These are phyloP conservation scores for Nadsonia starkeyi-henricii DNA, from an alignment of 1,139 yeast genomes.

Conservation along the genomic window DNA sequence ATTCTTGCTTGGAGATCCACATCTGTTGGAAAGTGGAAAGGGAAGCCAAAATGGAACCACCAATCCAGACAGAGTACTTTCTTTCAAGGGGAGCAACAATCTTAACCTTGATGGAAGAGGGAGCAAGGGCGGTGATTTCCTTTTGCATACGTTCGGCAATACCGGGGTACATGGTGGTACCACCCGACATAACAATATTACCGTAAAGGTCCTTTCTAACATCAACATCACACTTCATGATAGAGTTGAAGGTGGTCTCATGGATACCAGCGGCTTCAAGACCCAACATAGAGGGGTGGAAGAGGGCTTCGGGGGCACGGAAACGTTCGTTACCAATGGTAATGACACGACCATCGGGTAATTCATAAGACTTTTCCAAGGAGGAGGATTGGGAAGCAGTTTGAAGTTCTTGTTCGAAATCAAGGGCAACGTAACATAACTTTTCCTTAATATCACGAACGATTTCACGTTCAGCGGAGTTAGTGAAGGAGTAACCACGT, in stretches of 20 bases:
- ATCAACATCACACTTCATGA: slow-evolving; percentile 98
- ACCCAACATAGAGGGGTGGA: slow-evolving; percentile 97
- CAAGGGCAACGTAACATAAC: slow-evolving; percentile 94
- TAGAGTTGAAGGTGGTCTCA: slow-evolving; percentile 98
- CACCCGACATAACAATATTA: slow-evolving; percentile 99
- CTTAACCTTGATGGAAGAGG: slow-evolving; percentile 99
- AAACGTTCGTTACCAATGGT: slow-evolving; percentile 99
- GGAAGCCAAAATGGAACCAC: slow-evolving; percentile 98
- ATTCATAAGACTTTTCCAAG: slow-evolving; percentile 96
- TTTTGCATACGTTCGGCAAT: slow-evolving; percentile 99
- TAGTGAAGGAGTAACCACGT: slow-evolving; percentile 98
- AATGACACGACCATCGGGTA: slow-evolving; percentile 99
- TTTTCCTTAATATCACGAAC: slow-evolving; percentile 99
- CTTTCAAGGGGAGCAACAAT: slow-evolving; percentile 99
- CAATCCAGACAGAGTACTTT: slow-evolving; percentile 99
- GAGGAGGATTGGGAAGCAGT: slow-evolving; percentile 97
- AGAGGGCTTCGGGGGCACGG: slow-evolving; percentile 99
- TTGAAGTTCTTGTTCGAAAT: slow-evolving; percentile 96
- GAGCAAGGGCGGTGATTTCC: slow-evolving; percentile 98
- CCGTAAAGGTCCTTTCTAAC: slow-evolving; percentile 98
- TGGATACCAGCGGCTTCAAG: slow-evolving; percentile 99
- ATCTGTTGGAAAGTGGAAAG: slow-evolving; percentile 98
- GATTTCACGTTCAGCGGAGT: slow-evolving; percentile 98
- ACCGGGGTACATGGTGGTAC: slow-evolving; percentile 99
- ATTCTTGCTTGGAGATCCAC: slow-evolving; percentile 99